These are phyloP conservation scores for Phytophthora pini DNA, from an alignment of 352 stramenopile genomes.

Conservation along the genomic window DNA sequence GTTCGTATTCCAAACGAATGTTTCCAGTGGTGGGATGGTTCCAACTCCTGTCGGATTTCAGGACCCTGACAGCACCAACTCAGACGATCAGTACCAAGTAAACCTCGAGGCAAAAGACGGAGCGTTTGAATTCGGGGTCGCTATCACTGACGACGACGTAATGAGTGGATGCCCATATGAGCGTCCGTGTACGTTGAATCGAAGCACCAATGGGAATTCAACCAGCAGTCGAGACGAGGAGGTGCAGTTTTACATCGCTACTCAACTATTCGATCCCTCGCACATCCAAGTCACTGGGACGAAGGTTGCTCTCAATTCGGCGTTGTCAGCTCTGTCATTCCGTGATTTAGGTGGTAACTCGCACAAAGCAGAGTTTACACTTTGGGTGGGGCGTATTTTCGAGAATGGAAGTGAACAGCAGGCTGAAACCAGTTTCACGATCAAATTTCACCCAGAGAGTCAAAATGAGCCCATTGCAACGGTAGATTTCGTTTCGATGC, in stretches of 20 bases:
- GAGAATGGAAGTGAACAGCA: constrained; percentile 16
- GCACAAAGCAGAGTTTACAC: constrained; percentile 43
- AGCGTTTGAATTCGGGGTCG: constrained; percentile 53
- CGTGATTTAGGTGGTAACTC: constrained; percentile 35
- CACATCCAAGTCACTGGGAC: constrained; percentile 55
- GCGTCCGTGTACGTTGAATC: constrained; percentile 51
- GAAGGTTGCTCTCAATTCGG: constrained; percentile 38
- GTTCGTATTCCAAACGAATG: constrained; percentile 40
- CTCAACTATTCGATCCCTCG: constrained; percentile 48
- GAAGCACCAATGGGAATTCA: constrained; percentile 39
- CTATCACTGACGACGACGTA: constrained; percentile 58
- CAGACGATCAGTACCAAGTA: constrained; percentile 49
- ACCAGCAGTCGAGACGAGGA: constrained; percentile 19
- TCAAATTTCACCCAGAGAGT: constrained; percentile 27
- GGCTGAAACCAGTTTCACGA: constrained; percentile 33
- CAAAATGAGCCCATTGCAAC: constrained; percentile 6
- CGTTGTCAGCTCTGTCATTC: constrained; percentile 49
- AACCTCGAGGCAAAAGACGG: constrained; percentile 48
- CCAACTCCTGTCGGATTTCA: constrained; percentile 57
- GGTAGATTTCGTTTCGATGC: constrained; percentile 22
- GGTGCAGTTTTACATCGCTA: constrained; percentile 36
- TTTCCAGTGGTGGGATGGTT: constrained; percentile 20
- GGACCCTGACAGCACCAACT: constrained; percentile 49
- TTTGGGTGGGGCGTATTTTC: constrained; percentile 47
- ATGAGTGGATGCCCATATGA: constrained; percentile 57